Evolutionary conservation across 2,329 filamentous ascomycete species (phyloP).

Genomic region (Colletotrichum acutatum): DNA sequence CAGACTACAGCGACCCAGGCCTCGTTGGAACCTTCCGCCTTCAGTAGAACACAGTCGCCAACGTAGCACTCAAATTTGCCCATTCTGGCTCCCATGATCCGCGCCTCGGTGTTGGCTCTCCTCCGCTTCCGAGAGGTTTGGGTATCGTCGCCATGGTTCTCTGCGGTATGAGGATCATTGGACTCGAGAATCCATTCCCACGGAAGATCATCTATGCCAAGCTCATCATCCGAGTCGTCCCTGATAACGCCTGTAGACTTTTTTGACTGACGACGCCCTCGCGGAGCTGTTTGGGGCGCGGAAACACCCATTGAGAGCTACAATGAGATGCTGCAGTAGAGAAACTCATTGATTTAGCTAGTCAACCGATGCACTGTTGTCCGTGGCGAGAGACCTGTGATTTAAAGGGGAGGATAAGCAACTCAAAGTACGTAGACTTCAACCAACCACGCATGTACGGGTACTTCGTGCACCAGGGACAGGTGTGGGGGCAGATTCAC

Average conservation of each 20-base stretch:
- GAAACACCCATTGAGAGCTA: neutral
- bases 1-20: constrained; percentile 93
- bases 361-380: no score
- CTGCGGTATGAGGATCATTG: constrained; percentile 30
- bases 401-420: no score
- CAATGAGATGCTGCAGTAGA: neutral
- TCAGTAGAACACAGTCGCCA: constrained; percentile 87
- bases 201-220: constrained; percentile 75
- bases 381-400: neutral
- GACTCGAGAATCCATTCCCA: constrained; percentile 84
- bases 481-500: no score
- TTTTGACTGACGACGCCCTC: neutral
- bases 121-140: neutral
- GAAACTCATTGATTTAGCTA: neutral
- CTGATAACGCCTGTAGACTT: constrained; percentile 66
- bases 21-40: constrained; percentile 86
- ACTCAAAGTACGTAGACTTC: no score
- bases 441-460: no score
- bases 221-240: constrained; percentile 90
- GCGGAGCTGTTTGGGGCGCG: neutral
- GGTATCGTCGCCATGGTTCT: neutral
- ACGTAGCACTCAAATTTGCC: constrained; percentile 82
- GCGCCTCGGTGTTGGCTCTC: neutral
- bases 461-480: no score
- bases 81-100: constrained; percentile 84